Base-by-base conservation (phyloP, 2,329 filamentous ascomycete genomes). In the Epichloe hybrida region DNA sequence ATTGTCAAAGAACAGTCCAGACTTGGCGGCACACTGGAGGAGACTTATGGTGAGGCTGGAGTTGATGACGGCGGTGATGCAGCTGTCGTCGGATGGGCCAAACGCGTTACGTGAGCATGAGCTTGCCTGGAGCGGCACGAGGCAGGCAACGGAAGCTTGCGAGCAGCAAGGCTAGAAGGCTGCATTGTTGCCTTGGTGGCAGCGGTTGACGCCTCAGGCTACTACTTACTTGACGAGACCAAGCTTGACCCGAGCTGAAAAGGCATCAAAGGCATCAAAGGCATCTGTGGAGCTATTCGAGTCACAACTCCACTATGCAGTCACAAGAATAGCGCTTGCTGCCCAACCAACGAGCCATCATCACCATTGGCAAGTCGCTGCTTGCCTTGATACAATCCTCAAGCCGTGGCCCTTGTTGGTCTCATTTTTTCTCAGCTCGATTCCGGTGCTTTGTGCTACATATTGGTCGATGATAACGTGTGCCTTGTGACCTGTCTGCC, bases 81-180 rank as follows among this genome's bases (percentile, higher is more conserved):
- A 46, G 46, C 46, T 21, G 58, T 54, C 55, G 59, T 54, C 59
- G 46, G 39, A 40, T 20, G 58, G 56, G 53, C 60, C 57, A 48
- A 62, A 71, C 69, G 70, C 69, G 70, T 72, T 68, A 69, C 70
- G 70, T 72, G 67, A 69, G 69, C 67, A 65, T 63, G 58, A 71
- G 69, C 70, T 72, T 72, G 70, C 70, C 70, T 72, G 59, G 69
- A 71, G 64, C 52, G 49, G 59, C 56, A 55, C 55, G 55, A 61
- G 58, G 58, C 57, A 59, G 23, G 23, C 23, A 23, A 23, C 23
- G 23, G 5, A 23, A 23, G 60, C 60, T 65, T 58, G 58, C 55
- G 56, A 55, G 58, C 46, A 35, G 35, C 56, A 62, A 66, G 64
- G 65, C 64, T 66, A 35, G 54, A 62, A 65, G 64, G 65, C 64